Evolutionary conservation across 352 stramenopile genomes (phyloP), one percentile per base, ranked within the genome.

Genomic region (Elongisporangium anandrum): DNA sequence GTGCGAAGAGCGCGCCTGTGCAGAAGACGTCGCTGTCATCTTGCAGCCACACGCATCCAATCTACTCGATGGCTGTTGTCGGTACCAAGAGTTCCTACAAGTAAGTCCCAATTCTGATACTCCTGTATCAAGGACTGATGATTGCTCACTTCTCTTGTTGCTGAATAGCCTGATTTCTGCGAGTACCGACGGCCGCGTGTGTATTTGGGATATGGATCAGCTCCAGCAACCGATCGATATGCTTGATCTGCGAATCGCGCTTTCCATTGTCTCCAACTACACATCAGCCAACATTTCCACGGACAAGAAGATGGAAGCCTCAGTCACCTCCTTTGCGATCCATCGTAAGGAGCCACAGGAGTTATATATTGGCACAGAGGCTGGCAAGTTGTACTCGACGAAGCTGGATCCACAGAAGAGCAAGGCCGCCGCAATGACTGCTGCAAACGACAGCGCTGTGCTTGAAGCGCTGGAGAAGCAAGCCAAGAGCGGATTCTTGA

Each of bases 281-380:
- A 76, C 73, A 13, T 81, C 78, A 0, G 76, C 74, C 2, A 87
- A 82, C 45, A 73, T 83, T 17, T 69, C 70, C 9, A 82, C 82
- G 0, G 80, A 89, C 61, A 93, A 93, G 64, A 92, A 93, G 57
- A 94, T 94, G 81, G 84, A 94, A 57, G 86, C 85, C 4, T 85
- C 84, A 0, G 79, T 93, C 34, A 95, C 87, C 7, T 81, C 82
- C 21, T 88, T 96, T 60, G 85, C 87, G 7, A 75, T 96, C 20
- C 73, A 90, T 15, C 76, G 83, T 23, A 92, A 89, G 53, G 87
- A 94, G 54, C 89, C 84, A 29, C 89, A 92, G 56, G 79, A 92
- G 56, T 67, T 96, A 2, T 93, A 81, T 63, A 87, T 96, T 23
- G 87, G 87, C 9, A 92, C 87, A 15, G 87, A 94, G 59, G 84